Evolutionary conservation across 2,329 filamentous ascomycete genomes (phyloP).

Genomic region (Trichoderma polysporum): DNA sequence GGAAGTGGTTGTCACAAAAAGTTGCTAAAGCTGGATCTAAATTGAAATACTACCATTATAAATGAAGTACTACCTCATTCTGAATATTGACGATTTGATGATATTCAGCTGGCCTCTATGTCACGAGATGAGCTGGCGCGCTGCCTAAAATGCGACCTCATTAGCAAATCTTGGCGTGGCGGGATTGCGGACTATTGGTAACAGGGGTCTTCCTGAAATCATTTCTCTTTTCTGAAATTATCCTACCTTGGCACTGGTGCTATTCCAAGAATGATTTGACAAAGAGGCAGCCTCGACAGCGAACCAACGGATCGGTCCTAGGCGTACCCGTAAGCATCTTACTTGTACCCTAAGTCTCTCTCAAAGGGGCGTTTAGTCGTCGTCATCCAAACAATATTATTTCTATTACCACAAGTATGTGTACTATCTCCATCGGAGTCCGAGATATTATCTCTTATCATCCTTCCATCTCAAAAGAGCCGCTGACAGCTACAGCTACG

Average conservation of each 20-base stretch:
- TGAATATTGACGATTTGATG: not conserved
- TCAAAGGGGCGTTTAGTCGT: not conserved
- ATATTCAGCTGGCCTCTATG: not conserved
- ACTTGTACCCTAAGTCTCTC: no score
- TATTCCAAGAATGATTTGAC: not conserved
- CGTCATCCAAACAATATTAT: no score
- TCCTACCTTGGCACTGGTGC: no score
- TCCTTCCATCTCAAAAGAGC: no score
- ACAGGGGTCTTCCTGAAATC: not conserved
- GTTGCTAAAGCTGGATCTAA: not conserved
- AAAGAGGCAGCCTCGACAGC: not conserved
- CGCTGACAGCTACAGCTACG: no score
- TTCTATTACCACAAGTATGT: no score
- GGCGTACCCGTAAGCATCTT: not conserved
- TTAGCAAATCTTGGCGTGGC: not conserved
- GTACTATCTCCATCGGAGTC: no score
- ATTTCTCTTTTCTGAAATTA: not conserved
- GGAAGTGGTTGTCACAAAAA: not conserved
- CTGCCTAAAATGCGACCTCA: not conserved
- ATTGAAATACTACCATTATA: not conserved
- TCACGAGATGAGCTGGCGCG: not conserved
- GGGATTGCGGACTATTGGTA: not conserved
- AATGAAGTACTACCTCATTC: not conserved
- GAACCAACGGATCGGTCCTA: not conserved
- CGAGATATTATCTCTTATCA: no score